These are phyloP conservation scores for Debaryomycetaceae sp. DNA, from an alignment of 1,139 yeast genomes.

Conservation along the genomic window DNA sequence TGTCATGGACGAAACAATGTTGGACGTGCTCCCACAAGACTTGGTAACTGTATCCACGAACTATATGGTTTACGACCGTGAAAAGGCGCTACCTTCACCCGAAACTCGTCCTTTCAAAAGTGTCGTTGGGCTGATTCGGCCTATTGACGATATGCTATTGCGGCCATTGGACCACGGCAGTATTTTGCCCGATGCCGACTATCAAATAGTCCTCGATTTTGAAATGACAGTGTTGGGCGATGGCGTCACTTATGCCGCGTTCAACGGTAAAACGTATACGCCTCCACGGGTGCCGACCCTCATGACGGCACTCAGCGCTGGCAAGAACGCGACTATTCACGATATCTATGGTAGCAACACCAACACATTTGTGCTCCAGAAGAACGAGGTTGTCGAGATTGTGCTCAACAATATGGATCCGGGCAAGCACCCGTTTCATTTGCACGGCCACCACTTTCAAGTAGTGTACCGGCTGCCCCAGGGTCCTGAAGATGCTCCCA, in stretches of 20 bases:
- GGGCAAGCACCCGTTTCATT: conserved; percentile 88
- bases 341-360: conserved; percentile 60
- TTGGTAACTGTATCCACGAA: conserved; percentile 45
- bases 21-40: conserved; percentile 49
- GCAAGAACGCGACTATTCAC: conserved; percentile 33
- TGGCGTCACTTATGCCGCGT: conserved; percentile 68
- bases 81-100: conserved; percentile 9
- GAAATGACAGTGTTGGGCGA: conserved; percentile 60
- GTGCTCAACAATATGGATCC: conserved; percentile 68
- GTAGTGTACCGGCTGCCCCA: conserved; percentile 49
- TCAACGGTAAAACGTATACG: conserved; percentile 54
- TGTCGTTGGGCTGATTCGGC: conserved; percentile 12
- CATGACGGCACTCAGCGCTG: conserved; percentile 42
- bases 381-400: conserved; percentile 58
- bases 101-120: conserved; percentile 10
- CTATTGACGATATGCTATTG: conserved; percentile 47
- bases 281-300: conserved; percentile 61
- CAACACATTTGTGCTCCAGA: conserved; percentile 48
- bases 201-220: conserved; percentile 45
- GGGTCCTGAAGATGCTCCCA: conserved; percentile 43
- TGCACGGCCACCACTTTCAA: conserved; percentile 83
- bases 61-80: conserved; percentile 38
- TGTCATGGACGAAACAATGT: conserved; percentile 52
- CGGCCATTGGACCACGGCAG: conserved; percentile 31
- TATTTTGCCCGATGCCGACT: conserved; percentile 48